Conservation (phyloP, 1,284 basidiomycete genomes). For the Apiotrichum akiyoshidainum region DNA sequence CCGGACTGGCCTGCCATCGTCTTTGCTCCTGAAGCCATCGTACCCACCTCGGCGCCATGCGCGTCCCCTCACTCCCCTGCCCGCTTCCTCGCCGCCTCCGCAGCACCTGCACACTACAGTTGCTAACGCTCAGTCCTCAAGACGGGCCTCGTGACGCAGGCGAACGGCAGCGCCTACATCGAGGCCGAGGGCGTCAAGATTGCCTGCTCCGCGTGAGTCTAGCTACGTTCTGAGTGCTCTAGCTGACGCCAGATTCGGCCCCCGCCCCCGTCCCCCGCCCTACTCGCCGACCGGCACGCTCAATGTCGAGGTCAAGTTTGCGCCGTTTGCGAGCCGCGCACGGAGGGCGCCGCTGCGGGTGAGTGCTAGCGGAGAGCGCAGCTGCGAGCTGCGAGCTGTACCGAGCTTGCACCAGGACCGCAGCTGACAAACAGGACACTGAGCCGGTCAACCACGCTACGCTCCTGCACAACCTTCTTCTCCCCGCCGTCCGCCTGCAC, state of each 20-base stretch:
- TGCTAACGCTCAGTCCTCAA: conserved; percentile 65
- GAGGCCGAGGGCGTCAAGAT: conserved; percentile 82
- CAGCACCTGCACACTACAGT: conserved; percentile 2
- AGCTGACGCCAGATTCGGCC: conserved; percentile 71
- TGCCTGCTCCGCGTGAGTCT: conserved; percentile 81
- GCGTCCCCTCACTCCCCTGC: neutral
- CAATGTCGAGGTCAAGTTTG: conserved; percentile 94
- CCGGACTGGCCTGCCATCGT: too few relatives aligned
- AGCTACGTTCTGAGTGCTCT: too few relatives aligned
- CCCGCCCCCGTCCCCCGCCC: conserved; percentile 61
- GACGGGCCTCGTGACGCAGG: conserved; percentile 83
- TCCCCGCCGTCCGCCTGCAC: conserved; percentile 81
- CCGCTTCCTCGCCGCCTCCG: neutral
- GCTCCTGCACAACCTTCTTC: conserved; percentile 79
- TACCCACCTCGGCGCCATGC: too few relatives aligned
- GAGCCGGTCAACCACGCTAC: conserved; percentile 82
- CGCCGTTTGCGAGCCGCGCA: conserved; percentile 79
- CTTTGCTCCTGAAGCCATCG: too few relatives aligned
- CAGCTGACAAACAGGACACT: conserved; percentile 64
- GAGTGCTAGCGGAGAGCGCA: conserved; percentile 50
- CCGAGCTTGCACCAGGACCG: neutral
- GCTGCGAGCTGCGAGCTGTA: too few relatives aligned
- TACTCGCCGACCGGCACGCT: conserved; percentile 84
- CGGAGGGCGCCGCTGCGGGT: conserved; percentile 83
- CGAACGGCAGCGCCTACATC: conserved; percentile 92